These are phyloP conservation scores for Tolypocladium guangdongense DNA, from an alignment of 2,329 filamentous ascomycete species.

Conservation along the genomic window DNA sequence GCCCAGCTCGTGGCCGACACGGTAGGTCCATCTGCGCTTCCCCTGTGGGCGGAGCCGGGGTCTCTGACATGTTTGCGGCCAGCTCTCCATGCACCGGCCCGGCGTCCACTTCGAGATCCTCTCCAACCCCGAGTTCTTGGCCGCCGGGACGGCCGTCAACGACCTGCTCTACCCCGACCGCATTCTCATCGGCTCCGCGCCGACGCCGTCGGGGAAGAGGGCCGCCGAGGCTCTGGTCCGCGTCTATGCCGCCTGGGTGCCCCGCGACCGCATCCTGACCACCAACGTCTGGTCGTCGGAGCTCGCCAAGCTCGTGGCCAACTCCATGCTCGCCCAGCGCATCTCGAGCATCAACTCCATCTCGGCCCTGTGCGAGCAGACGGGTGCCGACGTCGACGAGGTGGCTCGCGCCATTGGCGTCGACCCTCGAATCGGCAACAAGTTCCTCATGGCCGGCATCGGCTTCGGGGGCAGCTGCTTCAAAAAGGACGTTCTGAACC, in stretches of 20 bases:
- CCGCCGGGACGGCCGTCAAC: conserved; percentile 63
- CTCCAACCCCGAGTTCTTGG: conserved; percentile 73
- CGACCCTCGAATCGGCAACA: conserved; percentile 60
- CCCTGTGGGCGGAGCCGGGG: background rate
- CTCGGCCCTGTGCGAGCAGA: conserved; percentile 68
- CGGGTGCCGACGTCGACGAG: conserved; percentile 65
- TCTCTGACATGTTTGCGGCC: background rate
- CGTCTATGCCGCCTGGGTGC: conserved; percentile 64
- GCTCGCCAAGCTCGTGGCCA: conserved; percentile 67
- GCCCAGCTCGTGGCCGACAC: conserved; percentile 59
- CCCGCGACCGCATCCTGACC: conserved; percentile 53
- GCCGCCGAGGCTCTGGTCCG: conserved; percentile 54
- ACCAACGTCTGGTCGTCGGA: conserved; percentile 71
- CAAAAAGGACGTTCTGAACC: conserved; percentile 66
- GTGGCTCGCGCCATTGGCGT: conserved; percentile 56
- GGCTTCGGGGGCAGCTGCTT: conserved; percentile 77
- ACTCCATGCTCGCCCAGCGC: conserved; percentile 70
- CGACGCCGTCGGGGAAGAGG: conserved; percentile 45
- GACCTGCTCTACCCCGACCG: conserved; percentile 63
- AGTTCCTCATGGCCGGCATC: conserved; percentile 63
- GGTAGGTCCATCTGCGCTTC: conserved; percentile 28
- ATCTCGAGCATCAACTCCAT: conserved; percentile 75
- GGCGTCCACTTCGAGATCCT: conserved; percentile 62
- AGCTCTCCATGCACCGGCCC: conserved; percentile 49
- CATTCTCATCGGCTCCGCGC: conserved; percentile 61